Evolutionary conservation across 140 eudicot species (phyloP), one percentile per base, ranked within the genome.

Genomic region (Flaveria floridana): DNA sequence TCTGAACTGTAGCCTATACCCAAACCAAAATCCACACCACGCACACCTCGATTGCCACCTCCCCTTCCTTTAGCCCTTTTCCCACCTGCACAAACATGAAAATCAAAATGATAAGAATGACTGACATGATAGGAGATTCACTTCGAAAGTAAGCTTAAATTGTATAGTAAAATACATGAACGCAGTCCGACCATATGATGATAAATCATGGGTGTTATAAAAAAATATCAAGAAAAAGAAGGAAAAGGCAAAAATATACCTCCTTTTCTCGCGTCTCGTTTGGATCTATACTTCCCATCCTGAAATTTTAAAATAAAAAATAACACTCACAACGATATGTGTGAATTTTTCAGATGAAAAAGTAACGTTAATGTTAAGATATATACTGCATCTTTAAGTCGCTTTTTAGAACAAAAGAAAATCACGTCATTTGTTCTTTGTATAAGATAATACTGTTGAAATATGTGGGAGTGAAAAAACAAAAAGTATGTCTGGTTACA

Each of bases 271-370:
- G 97, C 91, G 48, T 93, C 97, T 57, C 98, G 91, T 78, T 90
- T 93, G 79, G 98, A 93, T 89, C 98, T 86, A 93, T 81, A 93
- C 80, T 89, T 86, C 65, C 98, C 98, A 78, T 93, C 98, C 98
- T 93, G 79, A 37, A 71, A 85, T 81, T 71, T 76, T 63, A 79
- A 78, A 85, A 76, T 52, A 80, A 44, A 78, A 82, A 73, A 82
- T 10, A 84, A 83, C 84, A 88, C 70, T 77, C 68, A 1, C 41
- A 57, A 78, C 21, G 19, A 62, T 57, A 37, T 71, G 15, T 30
- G 47, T 37, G 23, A 79, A 62, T 8, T 63, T 70, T 16, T 19
- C 18, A 28, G 68, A 62, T 28, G 61, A 14, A 71, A 18, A 28
- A 1, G 2, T 13, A 51, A 11, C 20, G 12, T 21, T 37, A 55